Base-by-base conservation (phyloP, 1,284 basidiomycete species). In the Vanrija pseudolonga region DNA sequence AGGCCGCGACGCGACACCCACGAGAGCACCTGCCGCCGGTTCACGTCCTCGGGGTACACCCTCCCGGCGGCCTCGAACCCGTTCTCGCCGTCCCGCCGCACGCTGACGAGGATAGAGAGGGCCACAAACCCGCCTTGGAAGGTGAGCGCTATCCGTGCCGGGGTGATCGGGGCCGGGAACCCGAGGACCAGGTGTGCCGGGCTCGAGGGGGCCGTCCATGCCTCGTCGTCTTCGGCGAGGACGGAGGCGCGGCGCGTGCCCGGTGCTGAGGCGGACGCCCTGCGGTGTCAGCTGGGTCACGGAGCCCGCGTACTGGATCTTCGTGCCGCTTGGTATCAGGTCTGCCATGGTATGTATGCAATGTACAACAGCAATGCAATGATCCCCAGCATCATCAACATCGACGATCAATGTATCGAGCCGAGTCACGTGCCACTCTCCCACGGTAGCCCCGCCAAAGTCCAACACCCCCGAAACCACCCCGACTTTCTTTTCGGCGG, bases 101-200 rank as follows among this genome's bases (percentile, higher is more conserved):
- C 53, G 51, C 63, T 70, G 0, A 76, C 55, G 3, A 50, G 47
- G 6, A 63, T 53, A 3, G 66, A 46, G 2, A 68, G 74, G 0
- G 67, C 71, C 1, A 72, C 71, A 50, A 78, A 78, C 0, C 76
- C 76, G 36, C 76, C 76, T 50, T 77, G 75, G 53, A 77, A 78
- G 1, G 74, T 76, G 19, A 77, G 50, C 2, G 70, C 68, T 8
- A 78, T 44, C 28, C 68, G 64, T 5, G 62, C 61, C 0, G 71
- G 71, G 3, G 46, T 39, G n/a, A 73, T 47, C 2, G 72, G 64
- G 0, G 51, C 28, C 3, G 71, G 65, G 57, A 75, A 74, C 4
- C 51, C 53, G 20, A 77, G 64, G 6, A 53, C 57, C 20, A 77
- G 61, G 48, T 65, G 60, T 24, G 76, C 61, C 1, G 60, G 67